These are phyloP conservation scores for Auricularia sp. DNA, from an alignment of 768 basidiomycete genomes.

Conservation along the genomic window DNA sequence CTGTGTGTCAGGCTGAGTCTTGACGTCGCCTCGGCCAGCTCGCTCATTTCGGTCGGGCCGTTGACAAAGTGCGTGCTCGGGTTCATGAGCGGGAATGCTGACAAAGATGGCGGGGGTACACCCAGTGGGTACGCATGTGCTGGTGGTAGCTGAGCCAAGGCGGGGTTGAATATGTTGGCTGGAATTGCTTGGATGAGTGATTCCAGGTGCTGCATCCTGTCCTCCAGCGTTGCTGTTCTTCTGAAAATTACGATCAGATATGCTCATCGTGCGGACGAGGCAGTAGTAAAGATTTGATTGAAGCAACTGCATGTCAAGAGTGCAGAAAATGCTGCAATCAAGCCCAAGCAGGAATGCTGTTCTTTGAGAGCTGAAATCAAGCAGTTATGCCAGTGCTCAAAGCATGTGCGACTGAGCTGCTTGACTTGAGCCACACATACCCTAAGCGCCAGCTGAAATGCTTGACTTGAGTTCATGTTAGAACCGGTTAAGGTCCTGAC, in stretches of 20 bases:
- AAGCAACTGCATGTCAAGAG: too few relatives aligned
- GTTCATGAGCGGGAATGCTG: constrained; percentile 69
- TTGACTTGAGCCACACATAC: too few relatives aligned
- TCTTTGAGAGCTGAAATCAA: too few relatives aligned
- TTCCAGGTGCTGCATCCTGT: constrained; percentile 82
- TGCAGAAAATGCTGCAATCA: too few relatives aligned
- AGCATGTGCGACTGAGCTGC: too few relatives aligned
- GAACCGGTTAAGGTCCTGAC: too few relatives aligned
- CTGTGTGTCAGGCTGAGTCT: constrained; percentile 63
- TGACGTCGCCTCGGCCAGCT: constrained; percentile 46
- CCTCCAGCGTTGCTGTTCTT: constrained; percentile 74
- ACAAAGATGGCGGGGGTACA: constrained; percentile 69
- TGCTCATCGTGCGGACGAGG: too few relatives aligned
- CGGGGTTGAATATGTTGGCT: constrained; percentile 62
- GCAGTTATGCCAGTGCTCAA: too few relatives aligned
- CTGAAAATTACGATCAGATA: constrained; percentile 24
- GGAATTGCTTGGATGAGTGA: constrained; percentile 79
- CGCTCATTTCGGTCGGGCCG: constrained; percentile 29
- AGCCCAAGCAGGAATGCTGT: too few relatives aligned
- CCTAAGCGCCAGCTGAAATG: too few relatives aligned
- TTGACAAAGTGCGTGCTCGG: constrained; percentile 59
- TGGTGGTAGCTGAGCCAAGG: constrained; percentile 18
- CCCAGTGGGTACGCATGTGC: constrained; percentile 39
- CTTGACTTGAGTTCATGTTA: too few relatives aligned
- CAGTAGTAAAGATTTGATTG: too few relatives aligned